Evolutionary conservation across 768 basidiomycete species (phyloP).

Genomic region (Asterophora parasitica): DNA sequence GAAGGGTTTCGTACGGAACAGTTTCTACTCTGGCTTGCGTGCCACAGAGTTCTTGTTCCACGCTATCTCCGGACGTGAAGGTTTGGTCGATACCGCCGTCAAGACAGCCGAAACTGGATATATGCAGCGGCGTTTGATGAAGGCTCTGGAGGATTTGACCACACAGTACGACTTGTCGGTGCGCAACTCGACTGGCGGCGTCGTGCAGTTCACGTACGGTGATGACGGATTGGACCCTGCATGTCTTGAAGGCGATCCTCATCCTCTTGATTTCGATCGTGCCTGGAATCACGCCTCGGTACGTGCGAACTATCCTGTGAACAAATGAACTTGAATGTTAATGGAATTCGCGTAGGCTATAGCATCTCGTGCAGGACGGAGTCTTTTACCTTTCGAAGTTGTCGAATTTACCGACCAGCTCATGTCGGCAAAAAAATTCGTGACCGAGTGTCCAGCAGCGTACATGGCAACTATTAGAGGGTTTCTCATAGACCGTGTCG

Average conservation of each 20-base stretch:
- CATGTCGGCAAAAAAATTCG: slow-evolving; percentile 53
- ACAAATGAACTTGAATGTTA: slow-evolving; percentile 1
- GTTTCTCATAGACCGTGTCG: slow-evolving; percentile 69
- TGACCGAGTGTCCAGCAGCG: slow-evolving; percentile 63
- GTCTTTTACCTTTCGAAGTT: slow-evolving; percentile 85
- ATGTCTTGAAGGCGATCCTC: slow-evolving; percentile 91
- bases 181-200: slow-evolving; percentile 87
- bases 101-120: slow-evolving; percentile 99
- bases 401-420: slow-evolving; percentile 64
- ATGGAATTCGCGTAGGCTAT: slow-evolving; percentile 46
- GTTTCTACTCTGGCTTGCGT: slow-evolving; percentile 87
- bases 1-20: slow-evolving; percentile 97
- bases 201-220: slow-evolving; percentile 96
- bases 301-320: slow-evolving; percentile 15
- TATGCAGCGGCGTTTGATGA: slow-evolving; percentile 99
- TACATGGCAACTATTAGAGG: slow-evolving; percentile 65
- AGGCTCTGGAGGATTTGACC: slow-evolving; percentile 94
- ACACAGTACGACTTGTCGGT: slow-evolving; percentile 96
- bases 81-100: slow-evolving; percentile 98
- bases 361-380: slow-evolving; percentile 50
- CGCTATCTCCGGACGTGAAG: slow-evolving; percentile 97
- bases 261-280: slow-evolving; percentile 85
- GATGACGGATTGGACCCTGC: slow-evolving; percentile 98
- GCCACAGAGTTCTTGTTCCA: slow-evolving; percentile 99
- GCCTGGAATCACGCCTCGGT: slow-evolving; percentile 85